Evolutionary conservation across 441 rosid genomes (phyloP).

Genomic region (Populus tomentosa): DNA sequence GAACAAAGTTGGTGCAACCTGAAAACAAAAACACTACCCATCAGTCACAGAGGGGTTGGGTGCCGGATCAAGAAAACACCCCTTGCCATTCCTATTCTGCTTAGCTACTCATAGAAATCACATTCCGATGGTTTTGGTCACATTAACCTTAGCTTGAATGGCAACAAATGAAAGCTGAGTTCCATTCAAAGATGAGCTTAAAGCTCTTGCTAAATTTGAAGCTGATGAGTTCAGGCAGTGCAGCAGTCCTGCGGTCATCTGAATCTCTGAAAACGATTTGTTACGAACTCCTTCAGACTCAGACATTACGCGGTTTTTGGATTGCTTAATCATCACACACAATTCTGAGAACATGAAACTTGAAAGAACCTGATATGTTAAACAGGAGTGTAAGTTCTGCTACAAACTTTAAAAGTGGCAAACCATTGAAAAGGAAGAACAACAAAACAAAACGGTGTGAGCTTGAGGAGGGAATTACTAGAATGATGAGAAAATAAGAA

Average conservation of each 20-base stretch:
- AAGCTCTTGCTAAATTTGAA: constrained; percentile 26
- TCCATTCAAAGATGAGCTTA: constrained; percentile 28
- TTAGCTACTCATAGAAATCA: not conserved
- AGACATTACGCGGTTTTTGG: not conserved
- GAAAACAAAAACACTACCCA: not conserved
- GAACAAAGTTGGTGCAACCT: constrained; percentile 50
- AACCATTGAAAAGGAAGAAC: not conserved
- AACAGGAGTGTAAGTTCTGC: not conserved
- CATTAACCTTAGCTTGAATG: constrained; percentile 31
- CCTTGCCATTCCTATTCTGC: not conserved
- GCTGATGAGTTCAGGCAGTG: constrained; percentile 28
- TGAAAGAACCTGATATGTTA: constrained; percentile 25
- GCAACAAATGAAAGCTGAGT: constrained; percentile 28
- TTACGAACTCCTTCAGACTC: constrained; percentile 6
- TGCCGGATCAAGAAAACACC: not conserved
- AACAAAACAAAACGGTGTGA: not conserved
- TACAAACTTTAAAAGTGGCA: not conserved
- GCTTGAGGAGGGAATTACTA: constrained; percentile 17
- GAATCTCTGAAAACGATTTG: constrained; percentile 17
- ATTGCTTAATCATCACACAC: constrained; percentile 18
- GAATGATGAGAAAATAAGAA: constrained; percentile 20
- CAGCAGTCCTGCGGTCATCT: constrained; percentile 23
- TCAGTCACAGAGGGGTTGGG: not conserved
- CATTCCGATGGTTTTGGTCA: not conserved
- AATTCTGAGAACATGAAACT: constrained; percentile 17